A percentile compares a stretch with the other conserved stretches of the same genome.
phyloP scores from a whole-genome alignment of 176 grass and related monocot species.

The Secale cereale region DNA sequence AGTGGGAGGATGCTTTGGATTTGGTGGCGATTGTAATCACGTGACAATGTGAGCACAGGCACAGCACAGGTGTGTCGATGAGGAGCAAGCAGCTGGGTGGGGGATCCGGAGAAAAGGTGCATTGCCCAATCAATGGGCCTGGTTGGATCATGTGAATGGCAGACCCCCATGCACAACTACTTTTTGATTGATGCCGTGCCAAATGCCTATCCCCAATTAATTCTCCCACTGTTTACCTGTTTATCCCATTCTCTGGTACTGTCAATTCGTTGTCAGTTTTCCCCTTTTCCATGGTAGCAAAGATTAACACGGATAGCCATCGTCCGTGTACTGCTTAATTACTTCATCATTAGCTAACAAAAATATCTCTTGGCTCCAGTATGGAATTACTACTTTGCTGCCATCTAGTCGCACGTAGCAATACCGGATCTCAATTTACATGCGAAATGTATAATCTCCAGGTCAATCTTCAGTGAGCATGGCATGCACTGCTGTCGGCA shows the following conservation, averaged over 20 bases:
- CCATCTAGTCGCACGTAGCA: not conserved
- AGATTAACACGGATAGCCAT: not conserved
- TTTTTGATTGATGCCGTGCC: constrained; percentile 13
- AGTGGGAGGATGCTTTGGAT: not conserved
- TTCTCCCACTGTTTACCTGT: not conserved
- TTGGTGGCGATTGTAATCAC: not conserved
- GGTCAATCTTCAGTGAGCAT: not conserved
- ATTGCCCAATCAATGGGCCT: constrained; percentile 26
- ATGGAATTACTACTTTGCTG: not conserved
- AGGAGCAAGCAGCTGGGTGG: constrained; percentile 23
- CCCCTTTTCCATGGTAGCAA: not conserved
- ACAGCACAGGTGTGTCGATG: constrained; percentile 32
- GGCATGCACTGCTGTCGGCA: not conserved
- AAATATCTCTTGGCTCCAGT: not conserved
- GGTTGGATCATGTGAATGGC: constrained; percentile 63
- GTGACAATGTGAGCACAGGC: constrained; percentile 14
- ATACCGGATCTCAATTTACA: not conserved
- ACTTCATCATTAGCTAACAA: not conserved
- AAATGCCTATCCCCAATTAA: constrained; percentile 5
- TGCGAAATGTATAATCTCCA: not conserved
- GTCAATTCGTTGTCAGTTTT: not conserved
- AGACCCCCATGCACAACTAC: constrained; percentile 3
- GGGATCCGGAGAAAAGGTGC: not conserved
- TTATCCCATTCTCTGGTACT: constrained; percentile 7
- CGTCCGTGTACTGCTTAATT: not conserved